phyloP scores from a whole-genome alignment of 768 basidiomycete genomes.

The Mrakia frigida region DNA sequence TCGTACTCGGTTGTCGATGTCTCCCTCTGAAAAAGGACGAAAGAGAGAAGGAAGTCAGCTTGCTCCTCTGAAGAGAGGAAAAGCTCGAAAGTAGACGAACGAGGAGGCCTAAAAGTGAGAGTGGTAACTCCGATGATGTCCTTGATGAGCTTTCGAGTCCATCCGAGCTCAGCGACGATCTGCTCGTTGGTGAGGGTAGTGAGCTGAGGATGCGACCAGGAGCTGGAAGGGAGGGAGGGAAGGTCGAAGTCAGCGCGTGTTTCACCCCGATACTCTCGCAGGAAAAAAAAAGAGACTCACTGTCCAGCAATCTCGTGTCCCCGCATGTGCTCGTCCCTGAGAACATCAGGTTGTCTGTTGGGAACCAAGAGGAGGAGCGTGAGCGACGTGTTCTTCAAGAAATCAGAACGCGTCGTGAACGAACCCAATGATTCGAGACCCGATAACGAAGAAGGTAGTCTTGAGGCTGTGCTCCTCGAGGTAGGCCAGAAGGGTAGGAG shows the following conservation, averaged over 20 bases:
- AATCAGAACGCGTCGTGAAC: not conserved
- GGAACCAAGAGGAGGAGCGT: not conserved
- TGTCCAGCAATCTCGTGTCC: conserved; percentile 66
- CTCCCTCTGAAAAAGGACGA: conserved; percentile 35
- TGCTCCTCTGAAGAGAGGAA: conserved; percentile 48
- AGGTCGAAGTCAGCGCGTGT: not conserved
- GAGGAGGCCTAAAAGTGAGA: conserved; percentile 63
- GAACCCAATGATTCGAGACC: conserved; percentile 54
- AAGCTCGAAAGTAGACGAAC: conserved; percentile 35
- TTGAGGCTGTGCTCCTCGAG: conserved; percentile 55
- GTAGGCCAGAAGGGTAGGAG: conserved; percentile 66
- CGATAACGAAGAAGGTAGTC: conserved; percentile 70
- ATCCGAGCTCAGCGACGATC: conserved; percentile 82
- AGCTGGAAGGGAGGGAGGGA: conserved; percentile 65
- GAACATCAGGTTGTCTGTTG: conserved; percentile 53
- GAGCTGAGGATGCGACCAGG: conserved; percentile 65
- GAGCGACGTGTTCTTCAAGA: conserved; percentile 48
- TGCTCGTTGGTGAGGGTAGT: conserved; percentile 68
- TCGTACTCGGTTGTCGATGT: conserved; percentile 73
- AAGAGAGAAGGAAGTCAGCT: conserved; percentile 37
- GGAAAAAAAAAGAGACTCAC: too few species aligned
- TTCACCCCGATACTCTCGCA: too few species aligned
- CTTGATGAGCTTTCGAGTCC: conserved; percentile 77
- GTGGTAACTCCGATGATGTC: conserved; percentile 69
- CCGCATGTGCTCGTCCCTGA: conserved; percentile 69